Conservation (phyloP, 768 basidiomycete genomes). For the Pluteus cervinus region DNA sequence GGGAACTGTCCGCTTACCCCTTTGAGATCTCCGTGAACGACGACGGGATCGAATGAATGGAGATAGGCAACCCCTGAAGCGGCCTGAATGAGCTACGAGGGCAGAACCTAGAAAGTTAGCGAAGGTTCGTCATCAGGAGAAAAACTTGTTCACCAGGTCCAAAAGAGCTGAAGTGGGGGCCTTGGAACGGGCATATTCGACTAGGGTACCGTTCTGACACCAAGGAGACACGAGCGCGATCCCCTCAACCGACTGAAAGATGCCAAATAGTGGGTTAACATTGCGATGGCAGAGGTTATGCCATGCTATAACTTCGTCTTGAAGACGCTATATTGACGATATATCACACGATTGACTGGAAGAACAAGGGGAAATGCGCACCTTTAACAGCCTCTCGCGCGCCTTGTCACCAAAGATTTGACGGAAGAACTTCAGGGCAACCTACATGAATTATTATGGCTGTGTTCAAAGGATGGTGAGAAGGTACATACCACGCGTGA, state of each 20-base stretch:
- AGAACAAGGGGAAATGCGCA: constrained; percentile 9
- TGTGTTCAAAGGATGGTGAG: not conserved
- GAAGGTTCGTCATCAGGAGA: not conserved
- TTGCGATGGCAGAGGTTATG: constrained; percentile 51
- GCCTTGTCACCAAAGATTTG: constrained; percentile 44
- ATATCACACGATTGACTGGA: not conserved
- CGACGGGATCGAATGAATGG: constrained; percentile 46
- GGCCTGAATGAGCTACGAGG: constrained; percentile 41
- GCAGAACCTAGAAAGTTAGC: constrained; percentile 3
- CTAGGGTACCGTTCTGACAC: constrained; percentile 55
- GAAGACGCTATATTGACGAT: constrained; percentile 42
- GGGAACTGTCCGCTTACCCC: constrained; percentile 32
- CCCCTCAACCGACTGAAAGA: constrained; percentile 42
- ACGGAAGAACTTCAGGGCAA: constrained; percentile 54
- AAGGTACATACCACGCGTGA: constrained; percentile 23
- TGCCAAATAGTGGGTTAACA: constrained; percentile 48
- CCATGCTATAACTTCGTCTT: constrained; percentile 54
- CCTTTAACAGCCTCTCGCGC: constrained; percentile 47
- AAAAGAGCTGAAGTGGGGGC: constrained; percentile 1
- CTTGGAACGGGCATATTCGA: constrained; percentile 34
- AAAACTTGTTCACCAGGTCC: constrained; percentile 30
- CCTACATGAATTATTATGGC: constrained; percentile 23
- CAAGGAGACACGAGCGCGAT: constrained; percentile 63
- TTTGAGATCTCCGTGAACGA: constrained; percentile 60
- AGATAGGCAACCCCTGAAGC: constrained; percentile 54